Evolutionary conservation across 495 filamentous ascomycete species (phyloP).

Genomic region (Penicillium silybi): DNA sequence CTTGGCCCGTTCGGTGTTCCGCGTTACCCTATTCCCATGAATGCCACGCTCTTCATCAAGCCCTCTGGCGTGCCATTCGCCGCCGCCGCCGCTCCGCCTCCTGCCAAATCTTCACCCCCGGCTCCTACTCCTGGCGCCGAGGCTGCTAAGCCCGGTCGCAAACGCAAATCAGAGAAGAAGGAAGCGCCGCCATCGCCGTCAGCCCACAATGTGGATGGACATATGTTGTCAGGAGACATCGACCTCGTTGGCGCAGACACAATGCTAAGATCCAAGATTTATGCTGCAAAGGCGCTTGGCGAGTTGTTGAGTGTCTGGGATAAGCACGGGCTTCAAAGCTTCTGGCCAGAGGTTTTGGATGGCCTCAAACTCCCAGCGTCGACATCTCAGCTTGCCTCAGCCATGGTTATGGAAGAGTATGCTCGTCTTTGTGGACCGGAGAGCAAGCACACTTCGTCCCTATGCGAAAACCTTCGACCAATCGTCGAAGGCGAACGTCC

Average conservation of each 20-base stretch:
- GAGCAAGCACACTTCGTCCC: conserved; percentile 45
- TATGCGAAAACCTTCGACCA: conserved; percentile 61
- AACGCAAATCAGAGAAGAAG: conserved; percentile 78
- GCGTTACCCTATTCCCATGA: conserved; percentile 85
- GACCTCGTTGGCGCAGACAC: conserved; percentile 88
- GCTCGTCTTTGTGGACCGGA: conserved; percentile 43
- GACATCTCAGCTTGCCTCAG: conserved; percentile 77
- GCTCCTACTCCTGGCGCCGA: conserved; percentile 20
- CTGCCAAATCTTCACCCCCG: conserved; percentile 58
- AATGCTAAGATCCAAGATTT: conserved; percentile 82
- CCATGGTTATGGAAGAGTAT: conserved; percentile 87
- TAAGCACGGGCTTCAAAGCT: conserved; percentile 35
- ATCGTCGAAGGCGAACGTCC: conserved; percentile 80
- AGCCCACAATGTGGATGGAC: conserved; percentile 91
- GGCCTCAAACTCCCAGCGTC: conserved; percentile 67
- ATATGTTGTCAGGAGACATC: conserved; percentile 96
- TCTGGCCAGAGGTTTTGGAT: conserved; percentile 53
- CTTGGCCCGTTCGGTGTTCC: conserved; percentile 89
- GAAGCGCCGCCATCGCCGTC: conserved; percentile 61
- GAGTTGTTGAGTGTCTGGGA: conserved; percentile 44
- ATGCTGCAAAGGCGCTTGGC: conserved; percentile 79
- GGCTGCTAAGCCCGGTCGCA: conserved; percentile 54
- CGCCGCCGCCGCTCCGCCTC: conserved; percentile 41
- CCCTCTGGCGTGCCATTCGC: conserved; percentile 87
- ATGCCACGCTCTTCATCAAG: conserved; percentile 80